A percentile compares a stretch with the other conserved stretches of the same genome.
These are phyloP conservation scores for Serendipita indica DNA, from an alignment of 768 basidiomycete genomes.

Conservation along the genomic window DNA sequence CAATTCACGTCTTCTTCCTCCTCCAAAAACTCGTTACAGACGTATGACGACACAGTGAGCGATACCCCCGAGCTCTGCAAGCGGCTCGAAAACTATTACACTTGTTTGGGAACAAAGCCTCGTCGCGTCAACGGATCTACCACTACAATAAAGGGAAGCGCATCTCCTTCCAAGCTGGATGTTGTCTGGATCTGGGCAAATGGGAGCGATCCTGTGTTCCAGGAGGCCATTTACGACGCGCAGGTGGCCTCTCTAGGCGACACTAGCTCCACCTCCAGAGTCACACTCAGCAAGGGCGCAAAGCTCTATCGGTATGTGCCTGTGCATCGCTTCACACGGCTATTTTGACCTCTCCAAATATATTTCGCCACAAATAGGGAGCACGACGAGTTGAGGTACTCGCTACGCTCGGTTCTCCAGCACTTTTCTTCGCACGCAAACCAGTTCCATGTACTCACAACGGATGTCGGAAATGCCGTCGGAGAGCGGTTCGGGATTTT, in stretches of 20 bases:
- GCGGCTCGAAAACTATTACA: too few species aligned
- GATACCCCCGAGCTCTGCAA: too few species aligned
- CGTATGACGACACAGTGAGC: too few species aligned
- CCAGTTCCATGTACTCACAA: constrained; percentile 24
- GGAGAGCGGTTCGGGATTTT: constrained; percentile 24
- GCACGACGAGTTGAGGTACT: constrained; percentile 27
- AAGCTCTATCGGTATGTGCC: not conserved
- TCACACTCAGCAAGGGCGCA: not conserved
- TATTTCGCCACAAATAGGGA: constrained; percentile 16
- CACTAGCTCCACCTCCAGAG: not conserved
- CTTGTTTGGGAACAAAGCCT: too few species aligned
- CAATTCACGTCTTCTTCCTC: too few species aligned
- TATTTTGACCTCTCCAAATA: not conserved
- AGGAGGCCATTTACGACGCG: not conserved
- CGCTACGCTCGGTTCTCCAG: constrained; percentile 23
- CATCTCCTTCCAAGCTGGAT: not conserved
- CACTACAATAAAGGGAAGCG: too few species aligned
- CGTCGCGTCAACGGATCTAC: too few species aligned
- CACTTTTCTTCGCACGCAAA: constrained; percentile 21
- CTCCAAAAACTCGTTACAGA: too few species aligned
- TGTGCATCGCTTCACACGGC: not conserved
- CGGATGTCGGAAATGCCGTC: constrained; percentile 13
- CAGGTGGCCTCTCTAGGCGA: not conserved
- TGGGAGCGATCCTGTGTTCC: not conserved
- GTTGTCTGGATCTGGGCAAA: not conserved